These are phyloP conservation scores for Wickerhamiella siamensis DNA, from an alignment of 805 yeast genomes.

Conservation along the genomic window DNA sequence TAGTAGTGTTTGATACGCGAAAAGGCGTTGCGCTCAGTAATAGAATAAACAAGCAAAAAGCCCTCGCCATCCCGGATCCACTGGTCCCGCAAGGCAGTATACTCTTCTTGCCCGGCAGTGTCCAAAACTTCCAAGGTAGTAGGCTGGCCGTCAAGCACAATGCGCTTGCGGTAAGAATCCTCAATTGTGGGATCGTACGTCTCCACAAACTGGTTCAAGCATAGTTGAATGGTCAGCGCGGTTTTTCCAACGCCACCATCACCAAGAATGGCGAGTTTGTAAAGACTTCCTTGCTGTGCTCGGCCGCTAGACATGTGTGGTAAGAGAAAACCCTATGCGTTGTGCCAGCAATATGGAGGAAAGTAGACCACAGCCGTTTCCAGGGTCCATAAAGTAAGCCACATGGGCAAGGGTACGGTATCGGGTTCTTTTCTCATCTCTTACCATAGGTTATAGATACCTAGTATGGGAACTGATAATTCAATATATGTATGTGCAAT, in stretches of 20 bases:
- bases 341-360: too few species aligned
- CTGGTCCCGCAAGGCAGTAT: slow-evolving; percentile 80
- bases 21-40: slow-evolving; percentile 71
- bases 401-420: too few species aligned
- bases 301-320: neutral
- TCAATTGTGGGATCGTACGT: slow-evolving; percentile 98
- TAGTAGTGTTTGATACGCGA: slow-evolving; percentile 71
- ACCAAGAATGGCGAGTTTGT: slow-evolving; percentile 88
- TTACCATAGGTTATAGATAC: too few species aligned
- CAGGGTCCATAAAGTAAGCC: too few species aligned
- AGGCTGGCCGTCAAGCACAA: slow-evolving; percentile 67
- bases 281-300: slow-evolving; percentile 24
- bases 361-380: too few species aligned
- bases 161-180: slow-evolving; percentile 56
- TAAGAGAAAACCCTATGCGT: too few species aligned
- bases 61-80: slow-evolving; percentile 97
- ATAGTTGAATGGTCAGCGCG: slow-evolving; percentile 75
- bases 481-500: neutral
- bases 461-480: too few species aligned
- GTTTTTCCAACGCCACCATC: slow-evolving; percentile 99
- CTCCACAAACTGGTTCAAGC: slow-evolving; percentile 85
- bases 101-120: slow-evolving; percentile 98
- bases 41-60: slow-evolving; percentile 73
- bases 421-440: too few species aligned
- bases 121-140: slow-evolving; percentile 79